Evolutionary conservation across 805 yeast genomes (phyloP).

Genomic region (Brettanomyces bruxellensis): DNA sequence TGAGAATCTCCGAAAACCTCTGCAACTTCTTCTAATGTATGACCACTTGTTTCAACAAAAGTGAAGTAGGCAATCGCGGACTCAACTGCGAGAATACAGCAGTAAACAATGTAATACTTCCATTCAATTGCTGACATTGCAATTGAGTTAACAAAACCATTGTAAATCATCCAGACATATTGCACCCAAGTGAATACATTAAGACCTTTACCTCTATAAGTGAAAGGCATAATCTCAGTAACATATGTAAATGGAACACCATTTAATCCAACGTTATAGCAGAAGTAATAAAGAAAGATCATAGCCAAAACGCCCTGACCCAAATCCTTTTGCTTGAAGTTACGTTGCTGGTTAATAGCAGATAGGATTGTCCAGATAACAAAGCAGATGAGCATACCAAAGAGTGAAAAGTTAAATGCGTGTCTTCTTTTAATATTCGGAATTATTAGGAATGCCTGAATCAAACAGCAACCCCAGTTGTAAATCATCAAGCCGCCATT

Average conservation of each 20-base stretch:
- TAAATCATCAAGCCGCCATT: constrained; percentile 14
- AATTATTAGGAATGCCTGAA: constrained; percentile 13
- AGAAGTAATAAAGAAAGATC: constrained; percentile 38
- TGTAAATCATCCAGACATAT: constrained; percentile 18
- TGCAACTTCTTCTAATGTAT: constrained; percentile 30
- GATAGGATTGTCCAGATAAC: constrained; percentile 5
- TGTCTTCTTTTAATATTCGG: constrained; percentile 11
- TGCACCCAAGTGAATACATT: constrained; percentile 7
- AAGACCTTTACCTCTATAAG: constrained; percentile 15
- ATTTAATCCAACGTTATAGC: constrained; percentile 34
- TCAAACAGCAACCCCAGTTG: constrained; percentile 12
- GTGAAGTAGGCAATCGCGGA: constrained; percentile 5
- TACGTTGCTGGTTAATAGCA: constrained; percentile 1
- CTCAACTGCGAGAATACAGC: constrained; percentile 19
- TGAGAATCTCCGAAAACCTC: constrained; percentile 6
- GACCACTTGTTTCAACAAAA: constrained; percentile 29
- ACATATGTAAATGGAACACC: constrained; percentile 38
- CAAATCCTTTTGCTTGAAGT: constrained; percentile 17
- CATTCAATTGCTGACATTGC: constrained; percentile 30
- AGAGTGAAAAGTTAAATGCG: constrained; percentile 6
- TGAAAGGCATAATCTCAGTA: constrained; percentile 31
- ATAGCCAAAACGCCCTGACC: constrained; percentile 26
- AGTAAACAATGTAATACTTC: constrained; percentile 22
- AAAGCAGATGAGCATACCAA: constrained; percentile 13
- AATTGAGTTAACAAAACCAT: constrained; percentile 25